These are phyloP conservation scores for Polymyxa betae DNA, from an alignment of 208 protist genomes.

Conservation along the genomic window DNA sequence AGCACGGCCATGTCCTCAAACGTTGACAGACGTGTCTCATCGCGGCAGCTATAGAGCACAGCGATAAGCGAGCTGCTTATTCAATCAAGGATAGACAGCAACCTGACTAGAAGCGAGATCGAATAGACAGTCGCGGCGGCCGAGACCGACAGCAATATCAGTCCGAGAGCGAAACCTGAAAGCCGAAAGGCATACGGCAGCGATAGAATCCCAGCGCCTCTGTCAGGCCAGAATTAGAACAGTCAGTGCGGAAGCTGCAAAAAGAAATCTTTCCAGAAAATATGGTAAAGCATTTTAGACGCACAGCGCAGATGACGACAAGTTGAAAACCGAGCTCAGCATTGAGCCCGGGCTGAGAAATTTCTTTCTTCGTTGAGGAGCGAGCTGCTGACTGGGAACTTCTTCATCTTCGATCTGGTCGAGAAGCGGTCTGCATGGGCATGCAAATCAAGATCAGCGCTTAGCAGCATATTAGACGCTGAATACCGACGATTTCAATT, in stretches of 20 bases:
- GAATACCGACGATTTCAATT: background rate
- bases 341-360: background rate
- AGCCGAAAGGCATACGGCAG: background rate
- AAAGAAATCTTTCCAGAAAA: background rate
- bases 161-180: background rate
- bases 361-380: too few relatives aligned
- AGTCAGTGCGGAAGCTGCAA: background rate
- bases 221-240: background rate
- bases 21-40: background rate
- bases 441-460: background rate
- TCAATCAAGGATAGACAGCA: background rate
- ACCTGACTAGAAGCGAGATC: background rate
- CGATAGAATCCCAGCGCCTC: background rate
- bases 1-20: background rate
- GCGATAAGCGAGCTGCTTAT: background rate
- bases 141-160: background rate
- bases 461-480: background rate
- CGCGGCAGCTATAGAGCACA: background rate
- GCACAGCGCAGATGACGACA: background rate
- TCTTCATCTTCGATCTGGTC: background rate
- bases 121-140: background rate
- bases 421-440: background rate
- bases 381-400: too few relatives aligned
- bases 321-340: constrained; percentile 10
- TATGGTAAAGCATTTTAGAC: too few relatives aligned